Evolutionary conservation across 2,329 filamentous ascomycete species (phyloP), one percentile per base, ranked within the genome.

Genomic region (Talaromyces sp.): DNA sequence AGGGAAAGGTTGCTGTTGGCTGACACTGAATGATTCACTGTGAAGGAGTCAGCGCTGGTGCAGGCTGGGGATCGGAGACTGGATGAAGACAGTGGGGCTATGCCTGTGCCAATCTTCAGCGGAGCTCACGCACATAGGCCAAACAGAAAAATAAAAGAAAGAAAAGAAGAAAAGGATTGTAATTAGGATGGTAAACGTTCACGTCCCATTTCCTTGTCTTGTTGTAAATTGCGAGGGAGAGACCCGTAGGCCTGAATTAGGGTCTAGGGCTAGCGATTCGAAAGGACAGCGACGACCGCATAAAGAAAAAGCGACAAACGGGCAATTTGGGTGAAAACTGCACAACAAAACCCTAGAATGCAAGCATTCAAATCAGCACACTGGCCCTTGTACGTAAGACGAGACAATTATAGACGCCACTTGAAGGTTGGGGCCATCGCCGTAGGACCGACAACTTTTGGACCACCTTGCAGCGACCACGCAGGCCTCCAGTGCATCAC

Each of bases 191-290:
- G 7, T n/a, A 53, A 53, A 4, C 9, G 19, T 17, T 53, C 49
- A 22, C 28, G 30, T 19, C 11, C 49, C 49, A 53, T 47, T 25
- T 25, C 19, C 44, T 19, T 53, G 49, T 19, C 27, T 27, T 53
- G 28, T 28, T 13, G 11, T 53, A 30, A 30, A 8, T n/a, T 39
- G 30, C 32, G 25, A 9, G 49, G 49, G 49, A 22, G 27, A 47
- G 44, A 22, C n/a, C 25, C 13, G 44, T 25, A 13, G 44, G n/a
- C 11, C 44, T 47, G n/a, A 53, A 53, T 59, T 59, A 62, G 60
- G 60, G 60, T 62, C 57, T 62, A 62, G 60, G 60, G 60, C 51
- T 62, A 58, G 36, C 49, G 49, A 13, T n/a, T 27, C 52, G 52
- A 51, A 51, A 52, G 39, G 57, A 49, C 51, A 52, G 53, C 30